Base-by-base conservation (phyloP, 352 stramenopile genomes). In the Thraustotheca clavata region DNA sequence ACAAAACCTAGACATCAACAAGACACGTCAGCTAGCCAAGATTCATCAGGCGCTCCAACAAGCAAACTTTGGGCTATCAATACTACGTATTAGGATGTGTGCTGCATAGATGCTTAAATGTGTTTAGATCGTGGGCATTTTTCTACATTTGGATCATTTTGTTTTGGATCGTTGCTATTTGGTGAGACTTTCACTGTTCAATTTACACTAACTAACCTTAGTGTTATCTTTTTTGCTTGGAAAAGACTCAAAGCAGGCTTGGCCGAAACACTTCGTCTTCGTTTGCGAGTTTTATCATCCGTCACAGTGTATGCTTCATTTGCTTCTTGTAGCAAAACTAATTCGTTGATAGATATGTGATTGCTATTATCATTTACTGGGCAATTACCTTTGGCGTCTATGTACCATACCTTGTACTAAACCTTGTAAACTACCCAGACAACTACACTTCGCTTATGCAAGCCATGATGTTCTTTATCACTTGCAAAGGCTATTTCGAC, bases 291-390 rank as follows among this genome's bases (percentile, higher is more conserved):
- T 70, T 66, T 94, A 27, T 83, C 91, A 69, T 94, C 85, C 8
- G 85, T 94, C 36, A 94, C 85, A 11, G 86, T 94, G 77, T 93
- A 80, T 63, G 50, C n/a, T n/a, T 27, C 57, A 18, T 20, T 12
- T 55, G 34, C 46, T 52, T 60, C 20, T 49, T 31, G 20, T 66
- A 29, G 60, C 38, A 18, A 18, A 16, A 32, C 20, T 26, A 47
- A 49, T 35, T 2, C 2, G 9, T 60, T 22, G 18, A n/a, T 50
- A 91, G 83, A 41, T 93, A 93, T 49, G 84, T 94, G 66, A 91
- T 94, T 35, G 85, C 85, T n/a, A 92, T 94, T 65, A 91, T 94
- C 71, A 90, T 94, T 60, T 94, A 94, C 72, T 94, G 85, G 85
- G 80, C 77, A 14, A 68, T 94, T 66, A 91, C 82, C 16, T 92